phyloP scores from a whole-genome alignment of 345 rosid genomes.

The Erysimum cheiranthoides region DNA sequence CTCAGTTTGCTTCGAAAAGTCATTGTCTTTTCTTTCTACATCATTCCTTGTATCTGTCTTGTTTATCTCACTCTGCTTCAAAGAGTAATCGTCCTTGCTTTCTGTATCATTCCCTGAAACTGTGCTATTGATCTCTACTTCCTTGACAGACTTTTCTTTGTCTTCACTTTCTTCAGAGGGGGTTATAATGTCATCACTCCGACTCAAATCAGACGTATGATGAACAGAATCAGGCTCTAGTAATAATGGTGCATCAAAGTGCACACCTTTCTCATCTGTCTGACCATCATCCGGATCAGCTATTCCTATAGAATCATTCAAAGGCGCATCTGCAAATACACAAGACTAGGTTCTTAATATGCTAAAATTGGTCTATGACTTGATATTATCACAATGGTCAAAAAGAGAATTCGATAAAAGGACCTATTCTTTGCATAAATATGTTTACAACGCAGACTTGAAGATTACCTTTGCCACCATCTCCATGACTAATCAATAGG shows the following conservation, averaged over 20 bases:
- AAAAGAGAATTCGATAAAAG: background rate
- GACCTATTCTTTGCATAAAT: background rate
- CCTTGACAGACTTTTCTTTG: background rate
- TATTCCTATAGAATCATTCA: slow-evolving; percentile 39
- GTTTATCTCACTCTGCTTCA: slow-evolving; percentile 13
- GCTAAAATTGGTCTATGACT: background rate
- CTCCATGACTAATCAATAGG: slow-evolving; percentile 68
- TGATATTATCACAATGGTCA: background rate
- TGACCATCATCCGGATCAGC: slow-evolving; percentile 20
- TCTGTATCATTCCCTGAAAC: slow-evolving; percentile 35
- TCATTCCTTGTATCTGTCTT: slow-evolving; percentile 35
- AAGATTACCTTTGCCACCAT: slow-evolving; percentile 61
- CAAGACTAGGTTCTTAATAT: slow-evolving; percentile 24
- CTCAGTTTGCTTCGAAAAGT: slow-evolving; percentile 15
- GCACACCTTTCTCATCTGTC: slow-evolving; percentile 27
- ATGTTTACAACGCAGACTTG: background rate
- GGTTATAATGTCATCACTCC: slow-evolving; percentile 6
- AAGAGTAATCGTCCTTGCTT: slow-evolving; percentile 21
- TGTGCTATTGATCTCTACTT: slow-evolving; percentile 24
- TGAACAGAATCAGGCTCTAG: slow-evolving; percentile 37
- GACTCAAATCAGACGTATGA: slow-evolving; percentile 29
- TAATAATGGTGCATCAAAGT: slow-evolving; percentile 40
- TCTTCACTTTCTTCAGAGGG: slow-evolving; percentile 19
- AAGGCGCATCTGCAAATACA: slow-evolving; percentile 56
- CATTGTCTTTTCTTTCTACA: slow-evolving; percentile 37